phyloP scores from a whole-genome alignment of 208 protist species.

The Trichomonas vaginalis region DNA sequence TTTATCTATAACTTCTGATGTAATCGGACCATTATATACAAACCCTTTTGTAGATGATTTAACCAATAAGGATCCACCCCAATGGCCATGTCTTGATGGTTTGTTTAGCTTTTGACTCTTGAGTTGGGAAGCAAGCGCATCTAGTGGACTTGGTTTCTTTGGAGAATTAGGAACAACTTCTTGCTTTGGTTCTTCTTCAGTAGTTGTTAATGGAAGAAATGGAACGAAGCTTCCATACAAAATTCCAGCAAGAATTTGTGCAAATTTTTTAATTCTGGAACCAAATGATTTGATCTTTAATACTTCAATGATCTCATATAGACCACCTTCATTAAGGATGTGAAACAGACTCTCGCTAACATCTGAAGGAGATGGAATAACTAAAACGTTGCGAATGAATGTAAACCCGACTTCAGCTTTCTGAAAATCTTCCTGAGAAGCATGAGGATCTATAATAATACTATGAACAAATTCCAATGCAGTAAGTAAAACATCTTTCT shows the following conservation, averaged over 20 bases:
- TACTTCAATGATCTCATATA: not conserved
- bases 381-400: not conserved
- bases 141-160: not conserved
- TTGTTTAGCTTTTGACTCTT: not conserved
- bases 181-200: not conserved
- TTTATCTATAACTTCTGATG: not conserved
- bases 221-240: conserved; percentile 5
- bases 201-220: not conserved
- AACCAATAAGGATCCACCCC: not conserved
- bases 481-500: not conserved
- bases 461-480: not conserved
- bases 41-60: not conserved
- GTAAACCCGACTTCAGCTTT: not conserved
- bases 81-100: not conserved
- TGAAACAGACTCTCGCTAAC: not conserved
- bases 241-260: not conserved
- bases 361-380: not conserved
- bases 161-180: not conserved
- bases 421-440: not conserved
- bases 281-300: not conserved
- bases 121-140: not conserved
- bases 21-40: not conserved
- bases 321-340: not conserved
- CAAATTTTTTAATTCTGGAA: not conserved
- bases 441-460: not conserved